phyloP scores from a whole-genome alignment of 345 rosid genomes.

The Euphorbia lathyris region DNA sequence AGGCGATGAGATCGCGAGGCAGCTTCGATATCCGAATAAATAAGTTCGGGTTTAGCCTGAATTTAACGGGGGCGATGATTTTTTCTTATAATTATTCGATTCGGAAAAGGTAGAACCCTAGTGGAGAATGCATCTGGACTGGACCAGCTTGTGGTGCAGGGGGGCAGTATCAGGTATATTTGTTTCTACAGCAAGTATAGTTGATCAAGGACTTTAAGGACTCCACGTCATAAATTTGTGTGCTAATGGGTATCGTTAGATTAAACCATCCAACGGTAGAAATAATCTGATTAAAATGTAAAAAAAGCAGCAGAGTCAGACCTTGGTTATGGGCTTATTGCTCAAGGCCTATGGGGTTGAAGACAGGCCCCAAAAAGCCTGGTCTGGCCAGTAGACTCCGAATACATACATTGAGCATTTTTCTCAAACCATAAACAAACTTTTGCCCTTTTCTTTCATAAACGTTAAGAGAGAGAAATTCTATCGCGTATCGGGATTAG shows the following conservation, averaged over 20 bases:
- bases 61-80: background rate
- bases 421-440: too few species aligned
- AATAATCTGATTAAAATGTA: background rate
- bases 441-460: too few species aligned
- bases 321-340: too few species aligned
- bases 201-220: background rate
- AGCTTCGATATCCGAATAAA: background rate
- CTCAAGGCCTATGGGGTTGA: too few species aligned
- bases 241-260: background rate
- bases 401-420: too few species aligned
- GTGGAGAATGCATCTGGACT: background rate
- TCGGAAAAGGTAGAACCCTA: slow-evolving; percentile 9
- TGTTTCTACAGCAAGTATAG: background rate
- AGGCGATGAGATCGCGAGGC: background rate
- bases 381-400: too few species aligned
- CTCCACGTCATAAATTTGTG: background rate
- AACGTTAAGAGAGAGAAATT: too few species aligned
- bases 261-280: background rate
- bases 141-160: slow-evolving; percentile 7
- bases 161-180: background rate
- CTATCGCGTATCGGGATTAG: too few species aligned
- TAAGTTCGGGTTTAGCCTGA: background rate
- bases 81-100: background rate
- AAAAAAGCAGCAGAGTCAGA: too few species aligned
- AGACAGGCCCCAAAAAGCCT: too few species aligned